Percentiles rank a stretch among this genome's conserved stretches.
These are phyloP conservation scores for Halophytophthora batemanensis DNA, from an alignment of 352 stramenopile genomes.

Conservation along the genomic window DNA sequence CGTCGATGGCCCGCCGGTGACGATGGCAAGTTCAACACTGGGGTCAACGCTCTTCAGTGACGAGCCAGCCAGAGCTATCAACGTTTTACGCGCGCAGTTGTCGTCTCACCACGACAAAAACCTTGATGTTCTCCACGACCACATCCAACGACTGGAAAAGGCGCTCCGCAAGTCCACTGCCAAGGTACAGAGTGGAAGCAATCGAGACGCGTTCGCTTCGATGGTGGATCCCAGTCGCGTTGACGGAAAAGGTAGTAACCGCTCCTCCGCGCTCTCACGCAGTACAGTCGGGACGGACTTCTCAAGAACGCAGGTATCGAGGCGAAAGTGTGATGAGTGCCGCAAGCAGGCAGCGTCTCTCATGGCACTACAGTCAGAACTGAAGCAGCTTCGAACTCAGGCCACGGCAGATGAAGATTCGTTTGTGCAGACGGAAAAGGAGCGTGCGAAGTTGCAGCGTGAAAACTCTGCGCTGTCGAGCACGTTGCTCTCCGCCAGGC, in stretches of 20 bases:
- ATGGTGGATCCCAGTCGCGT: conserved; percentile 44
- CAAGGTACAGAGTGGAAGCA: conserved; percentile 3
- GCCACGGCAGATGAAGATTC: conserved; percentile 37
- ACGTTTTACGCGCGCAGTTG: conserved; percentile 49
- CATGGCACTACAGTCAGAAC: conserved; percentile 45
- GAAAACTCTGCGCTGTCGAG: conserved; percentile 45
- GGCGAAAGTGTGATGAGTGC: conserved; percentile 42
- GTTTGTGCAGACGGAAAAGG: conserved; percentile 42
- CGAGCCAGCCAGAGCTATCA: conserved; percentile 34
- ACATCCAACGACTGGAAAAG: conserved; percentile 52
- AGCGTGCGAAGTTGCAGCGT: conserved; percentile 33
- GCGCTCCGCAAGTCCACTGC: conserved; percentile 21
- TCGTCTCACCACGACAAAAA: conserved; percentile 54
- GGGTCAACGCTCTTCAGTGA: conserved; percentile 27
- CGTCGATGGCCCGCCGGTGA: neutral
- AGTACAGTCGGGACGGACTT: conserved; percentile 32
- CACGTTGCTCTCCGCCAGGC: conserved; percentile 40
- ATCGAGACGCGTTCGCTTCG: conserved; percentile 28
- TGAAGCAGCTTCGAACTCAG: conserved; percentile 44
- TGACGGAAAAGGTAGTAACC: conserved; percentile 27
- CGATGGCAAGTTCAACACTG: neutral
- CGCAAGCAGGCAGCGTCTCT: conserved; percentile 27
- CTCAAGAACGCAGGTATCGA: conserved; percentile 21
- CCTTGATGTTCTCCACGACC: conserved; percentile 48
- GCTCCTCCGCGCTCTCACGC: conserved; percentile 19